These are phyloP conservation scores for Hanseniaspora mollemarum DNA, from an alignment of 805 yeast genomes.

Conservation along the genomic window DNA sequence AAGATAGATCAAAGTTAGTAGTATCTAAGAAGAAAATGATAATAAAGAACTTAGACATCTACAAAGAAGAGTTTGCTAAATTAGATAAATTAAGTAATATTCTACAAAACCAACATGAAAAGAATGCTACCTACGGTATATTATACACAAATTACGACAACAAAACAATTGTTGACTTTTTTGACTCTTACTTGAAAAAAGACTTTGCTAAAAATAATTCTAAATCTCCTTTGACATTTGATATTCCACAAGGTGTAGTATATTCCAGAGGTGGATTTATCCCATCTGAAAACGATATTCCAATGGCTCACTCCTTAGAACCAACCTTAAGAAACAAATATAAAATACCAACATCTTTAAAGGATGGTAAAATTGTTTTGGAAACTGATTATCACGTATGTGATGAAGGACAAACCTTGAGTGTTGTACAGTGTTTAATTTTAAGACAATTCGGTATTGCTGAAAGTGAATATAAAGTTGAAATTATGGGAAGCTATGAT, in stretches of 20 bases:
- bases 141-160: conserved; percentile 82
- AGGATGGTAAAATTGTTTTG: conserved; percentile 74
- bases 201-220: conserved; percentile 89
- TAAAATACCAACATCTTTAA: conserved; percentile 83
- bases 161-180: conserved; percentile 81
- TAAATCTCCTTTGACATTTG: conserved; percentile 68
- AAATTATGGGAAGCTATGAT: conserved; percentile 65
- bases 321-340: conserved; percentile 79
- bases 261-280: conserved; percentile 94
- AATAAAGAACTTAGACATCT: conserved; percentile 88
- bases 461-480: conserved; percentile 78
- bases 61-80: conserved; percentile 68
- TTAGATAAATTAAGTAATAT: conserved; percentile 58
- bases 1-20: conserved; percentile 49
- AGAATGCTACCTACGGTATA: conserved; percentile 45
- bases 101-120: conserved; percentile 30
- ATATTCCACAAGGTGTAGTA: conserved; percentile 79
- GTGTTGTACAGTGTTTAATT: conserved; percentile 81
- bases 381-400: conserved; percentile 72
- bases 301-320: conserved; percentile 92
- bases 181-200: conserved; percentile 58
- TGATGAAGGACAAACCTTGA: conserved; percentile 64
- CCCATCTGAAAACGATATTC: conserved; percentile 82
- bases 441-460: conserved; percentile 94
- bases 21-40: conserved; percentile 89